phyloP scores from a whole-genome alignment of 2,329 filamentous ascomycete species.

The Canariomyces notabilis region DNA sequence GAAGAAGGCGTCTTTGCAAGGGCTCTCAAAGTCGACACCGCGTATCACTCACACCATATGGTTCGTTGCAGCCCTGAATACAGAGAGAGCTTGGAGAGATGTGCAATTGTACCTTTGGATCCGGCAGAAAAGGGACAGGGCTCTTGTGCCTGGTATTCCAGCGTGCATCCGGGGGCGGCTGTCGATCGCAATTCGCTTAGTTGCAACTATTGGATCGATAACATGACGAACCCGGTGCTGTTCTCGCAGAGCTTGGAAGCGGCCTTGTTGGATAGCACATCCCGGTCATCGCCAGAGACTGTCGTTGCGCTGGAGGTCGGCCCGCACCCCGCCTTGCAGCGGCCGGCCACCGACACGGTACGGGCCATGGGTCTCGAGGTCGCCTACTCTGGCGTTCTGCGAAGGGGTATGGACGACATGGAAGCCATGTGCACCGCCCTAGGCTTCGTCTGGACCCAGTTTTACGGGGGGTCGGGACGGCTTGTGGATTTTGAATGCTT shows the following conservation, averaged over 20 bases:
- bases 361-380: background rate
- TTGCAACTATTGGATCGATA: background rate
- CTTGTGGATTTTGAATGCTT: too few species aligned
- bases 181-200: background rate
- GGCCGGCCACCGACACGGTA: background rate
- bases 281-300: background rate
- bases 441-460: too few species aligned
- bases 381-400: background rate
- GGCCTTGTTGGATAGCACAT: background rate
- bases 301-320: background rate
- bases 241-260: background rate
- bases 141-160: slow-evolving; percentile 15
- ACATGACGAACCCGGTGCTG: background rate
- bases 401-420: background rate
- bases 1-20: slow-evolving; percentile 14
- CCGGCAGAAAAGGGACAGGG: too few species aligned
- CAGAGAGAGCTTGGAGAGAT: background rate
- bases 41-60: slow-evolving; percentile 32
- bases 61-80: slow-evolving; percentile 19
- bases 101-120: background rate
- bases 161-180: background rate
- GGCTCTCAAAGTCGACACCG: slow-evolving; percentile 24
- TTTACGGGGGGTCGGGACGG: too few species aligned
- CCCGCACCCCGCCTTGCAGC: background rate
- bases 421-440: too few species aligned